Evolutionary conservation across 768 basidiomycete genomes (phyloP), one percentile per base, ranked within the genome.

Genomic region (Auriculariales sp.): DNA sequence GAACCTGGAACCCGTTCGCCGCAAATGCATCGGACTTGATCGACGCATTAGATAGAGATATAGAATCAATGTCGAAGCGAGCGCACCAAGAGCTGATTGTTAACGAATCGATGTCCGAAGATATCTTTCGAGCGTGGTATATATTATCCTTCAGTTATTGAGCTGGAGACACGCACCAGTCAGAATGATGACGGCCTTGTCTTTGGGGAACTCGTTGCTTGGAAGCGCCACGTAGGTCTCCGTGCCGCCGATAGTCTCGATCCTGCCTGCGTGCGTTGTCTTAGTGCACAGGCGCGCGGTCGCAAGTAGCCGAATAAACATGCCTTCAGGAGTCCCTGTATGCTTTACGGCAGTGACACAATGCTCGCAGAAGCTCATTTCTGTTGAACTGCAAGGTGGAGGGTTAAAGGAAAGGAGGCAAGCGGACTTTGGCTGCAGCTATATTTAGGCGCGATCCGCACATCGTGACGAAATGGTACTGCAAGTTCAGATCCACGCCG

Each of bases 11-110:
- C 3, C 52, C 52, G 39, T 53, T 53, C 12, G n/a, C 22, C 12
- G 52, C 52, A 30, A 53, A 53, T 22, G 49, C 52, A 19, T 53
- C 52, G 24, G 52, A 48, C 52, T 53, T 4, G 6, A 24, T 15
- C 3, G 22, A 4, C 3, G 47, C 29, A 35, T 46, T 19, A 49
- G 35, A 10, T 22, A 22, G 19, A 15, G 34, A 29, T 9, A 31
- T 33, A 5, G 12, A 19, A 32, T n/a, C 39, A 15, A 6, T 11
- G 12, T 12, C 9, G n/a, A 39, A 15, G 4, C n/a, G 17, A 49
- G 15, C 25, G 28, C n/a, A 49, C 19, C 28, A 34, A 11, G 27
- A 53, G 48, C 31, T 49, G 44, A 15, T 39, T 30, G 36, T 53
- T 53, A 6, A 3, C 11, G 31, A 49, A 45, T 7, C 29, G 9